Conservation (phyloP, 768 basidiomycete species). For the Leucocoprinus leucothites region DNA sequence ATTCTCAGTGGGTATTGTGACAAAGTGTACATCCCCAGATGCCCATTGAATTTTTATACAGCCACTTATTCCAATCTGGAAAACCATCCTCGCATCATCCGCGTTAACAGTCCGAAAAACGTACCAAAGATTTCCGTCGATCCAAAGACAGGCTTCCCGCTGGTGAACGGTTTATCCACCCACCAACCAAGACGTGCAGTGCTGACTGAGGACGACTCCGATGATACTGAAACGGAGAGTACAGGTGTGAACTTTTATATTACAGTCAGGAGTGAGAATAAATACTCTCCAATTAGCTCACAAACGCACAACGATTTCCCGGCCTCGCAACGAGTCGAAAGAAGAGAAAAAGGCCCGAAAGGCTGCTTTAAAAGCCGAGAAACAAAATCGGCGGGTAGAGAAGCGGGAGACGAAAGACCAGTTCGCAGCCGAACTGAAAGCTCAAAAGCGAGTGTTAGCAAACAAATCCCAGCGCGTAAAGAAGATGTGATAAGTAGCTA, state of each 20-base stretch:
- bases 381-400: slow-evolving; percentile 59
- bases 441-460: slow-evolving; percentile 51
- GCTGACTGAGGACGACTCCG: slow-evolving; percentile 16
- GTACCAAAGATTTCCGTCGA: slow-evolving; percentile 70
- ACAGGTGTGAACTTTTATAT: slow-evolving; percentile 17
- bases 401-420: slow-evolving; percentile 67
- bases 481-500: slow-evolving; percentile 31
- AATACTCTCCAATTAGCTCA: slow-evolving; percentile 1
- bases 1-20: slow-evolving; percentile 69
- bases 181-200: not conserved
- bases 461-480: slow-evolving; percentile 43
- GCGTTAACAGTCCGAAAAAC: slow-evolving; percentile 51
- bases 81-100: slow-evolving; percentile 91
- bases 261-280: not conserved
- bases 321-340: slow-evolving; percentile 72
- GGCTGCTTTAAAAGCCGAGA: slow-evolving; percentile 61
- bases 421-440: slow-evolving; percentile 60
- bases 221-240: slow-evolving; percentile 17
- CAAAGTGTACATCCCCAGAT: not conserved
- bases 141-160: slow-evolving; percentile 74
- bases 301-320: slow-evolving; percentile 39
- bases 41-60: slow-evolving; percentile 28
- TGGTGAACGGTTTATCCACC: slow-evolving; percentile 27
- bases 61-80: slow-evolving; percentile 97
- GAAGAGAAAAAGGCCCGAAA: slow-evolving; percentile 76